phyloP scores from a whole-genome alignment of 176 grass and related monocot genomes.

The Oryza coarctata region DNA sequence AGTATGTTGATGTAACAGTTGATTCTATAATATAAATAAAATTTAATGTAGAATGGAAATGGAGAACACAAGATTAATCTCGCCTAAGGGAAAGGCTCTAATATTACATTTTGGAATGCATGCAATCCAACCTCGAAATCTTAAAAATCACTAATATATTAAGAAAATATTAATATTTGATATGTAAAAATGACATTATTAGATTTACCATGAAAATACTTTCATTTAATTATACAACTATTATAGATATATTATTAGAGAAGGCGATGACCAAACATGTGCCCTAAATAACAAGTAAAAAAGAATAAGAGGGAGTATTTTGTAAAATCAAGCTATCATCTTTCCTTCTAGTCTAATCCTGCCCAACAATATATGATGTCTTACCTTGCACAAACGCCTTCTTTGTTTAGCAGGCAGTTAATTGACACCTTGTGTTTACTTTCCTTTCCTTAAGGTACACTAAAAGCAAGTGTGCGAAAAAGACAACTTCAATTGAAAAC shows the following conservation, averaged over 20 bases:
- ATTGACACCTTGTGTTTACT: background rate
- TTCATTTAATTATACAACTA: background rate
- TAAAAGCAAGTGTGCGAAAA: constrained; percentile 27
- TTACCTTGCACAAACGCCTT: constrained; percentile 25
- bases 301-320: background rate
- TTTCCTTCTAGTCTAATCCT: constrained; percentile 37
- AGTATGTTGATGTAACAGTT: background rate
- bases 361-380: constrained; percentile 10
- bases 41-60: background rate
- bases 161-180: background rate
- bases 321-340: background rate
- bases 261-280: background rate
- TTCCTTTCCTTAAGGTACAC: constrained; percentile 44
- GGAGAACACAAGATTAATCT: background rate
- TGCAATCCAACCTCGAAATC: background rate
- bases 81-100: background rate
- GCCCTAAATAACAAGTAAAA: background rate
- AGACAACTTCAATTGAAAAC: background rate
- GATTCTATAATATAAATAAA: background rate
- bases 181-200: background rate
- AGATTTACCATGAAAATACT: background rate
- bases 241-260: background rate
- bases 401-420: background rate
- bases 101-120: background rate
- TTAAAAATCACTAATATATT: background rate